Base-by-base conservation (phyloP, 2,329 filamentous ascomycete species). In the Cadophora sp. region DNA sequence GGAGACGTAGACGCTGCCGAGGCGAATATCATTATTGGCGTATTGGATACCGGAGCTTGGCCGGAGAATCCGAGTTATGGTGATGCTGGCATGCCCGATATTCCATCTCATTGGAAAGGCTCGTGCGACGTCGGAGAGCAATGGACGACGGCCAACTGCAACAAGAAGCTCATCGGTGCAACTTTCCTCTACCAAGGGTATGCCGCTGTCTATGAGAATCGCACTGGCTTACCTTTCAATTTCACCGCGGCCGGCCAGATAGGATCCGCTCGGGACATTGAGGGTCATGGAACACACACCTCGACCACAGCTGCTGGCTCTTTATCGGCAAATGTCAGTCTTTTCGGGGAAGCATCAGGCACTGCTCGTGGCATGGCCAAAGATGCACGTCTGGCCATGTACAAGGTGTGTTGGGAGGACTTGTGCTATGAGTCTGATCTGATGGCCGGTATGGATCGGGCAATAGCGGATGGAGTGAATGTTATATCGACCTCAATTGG, bases 121-220 rank as follows among this genome's bases (percentile, higher is more conserved):
- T 20, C 18, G 4, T 48, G 45, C 45, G 18, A 48, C 3, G n/a
- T 11, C 20, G 45, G 45, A 22, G 45, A 48, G n/a, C 18, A 20
- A 20, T 48, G 45, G 45, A 48, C 45, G 18, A 24, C n/a, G n/a
- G 45, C 45, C 45, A 48, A 48, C 45, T 48, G 45, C n/a, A 48
- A 48, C n/a, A 48, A 48, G n/a, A 48, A 48, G n/a, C 45, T 48
- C n/a, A 48, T 48, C n/a, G 45, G 45, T 11, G 45, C 45, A n/a
- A 8, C 18, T 5, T 48, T 20, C 45, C 24, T 48, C 5, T 48
- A 48, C 45, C n/a, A 48, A 48, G 45, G 45, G n/a, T 22, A 20
- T 22, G 9, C 20, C n/a, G 45, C 45, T 22, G 45, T 20, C 2
- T 20, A 48, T n/a, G 43, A 18, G 18, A 48, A 48, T 22, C 5